phyloP scores from a whole-genome alignment of 2,329 filamentous ascomycete species.

The Xylariaceae sp. region DNA sequence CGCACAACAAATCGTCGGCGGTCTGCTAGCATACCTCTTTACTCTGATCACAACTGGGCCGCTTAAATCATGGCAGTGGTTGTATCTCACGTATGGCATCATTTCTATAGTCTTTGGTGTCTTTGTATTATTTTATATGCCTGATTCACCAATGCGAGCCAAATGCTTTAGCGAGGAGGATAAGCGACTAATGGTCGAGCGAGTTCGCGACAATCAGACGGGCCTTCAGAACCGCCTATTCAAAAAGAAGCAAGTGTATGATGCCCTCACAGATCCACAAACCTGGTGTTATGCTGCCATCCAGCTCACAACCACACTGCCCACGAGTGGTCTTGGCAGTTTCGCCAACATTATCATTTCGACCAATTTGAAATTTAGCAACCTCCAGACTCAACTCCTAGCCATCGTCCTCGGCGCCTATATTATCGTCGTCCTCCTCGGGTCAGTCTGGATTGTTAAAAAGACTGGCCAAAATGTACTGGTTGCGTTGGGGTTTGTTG shows the following conservation, averaged over 20 bases:
- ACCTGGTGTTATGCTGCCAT: conserved; percentile 69
- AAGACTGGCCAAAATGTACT: conserved; percentile 72
- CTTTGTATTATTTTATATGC: conserved; percentile 68
- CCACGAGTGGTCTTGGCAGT: conserved; percentile 73
- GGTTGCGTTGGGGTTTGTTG: conserved; percentile 68
- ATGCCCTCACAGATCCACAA: conserved; percentile 68
- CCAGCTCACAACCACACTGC: conserved; percentile 73
- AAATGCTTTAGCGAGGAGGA: conserved; percentile 71
- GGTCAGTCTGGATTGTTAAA: conserved; percentile 70
- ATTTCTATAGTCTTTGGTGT: conserved; percentile 68
- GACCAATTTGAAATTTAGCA: conserved; percentile 67
- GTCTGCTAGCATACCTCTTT: conserved; percentile 70
- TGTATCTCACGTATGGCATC: conserved; percentile 71
- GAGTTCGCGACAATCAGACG: conserved; percentile 65
- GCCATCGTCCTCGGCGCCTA: conserved; percentile 77
- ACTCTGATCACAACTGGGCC: conserved; percentile 57
- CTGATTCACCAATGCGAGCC: conserved; percentile 73
- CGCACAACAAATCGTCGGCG: conserved; percentile 73
- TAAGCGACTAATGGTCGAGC: conserved; percentile 67
- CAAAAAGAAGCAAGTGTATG: conserved; percentile 53
- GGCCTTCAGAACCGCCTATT: conserved; percentile 62
- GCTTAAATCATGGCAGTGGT: conserved; percentile 70
- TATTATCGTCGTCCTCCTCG: conserved; percentile 72
- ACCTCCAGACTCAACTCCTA: conserved; percentile 72
- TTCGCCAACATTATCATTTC: conserved; percentile 77